Evolutionary conservation across 2,329 filamentous ascomycete genomes (phyloP), one percentile per base, ranked within the genome.

Genomic region (Teratosphaeriaceae sp.): DNA sequence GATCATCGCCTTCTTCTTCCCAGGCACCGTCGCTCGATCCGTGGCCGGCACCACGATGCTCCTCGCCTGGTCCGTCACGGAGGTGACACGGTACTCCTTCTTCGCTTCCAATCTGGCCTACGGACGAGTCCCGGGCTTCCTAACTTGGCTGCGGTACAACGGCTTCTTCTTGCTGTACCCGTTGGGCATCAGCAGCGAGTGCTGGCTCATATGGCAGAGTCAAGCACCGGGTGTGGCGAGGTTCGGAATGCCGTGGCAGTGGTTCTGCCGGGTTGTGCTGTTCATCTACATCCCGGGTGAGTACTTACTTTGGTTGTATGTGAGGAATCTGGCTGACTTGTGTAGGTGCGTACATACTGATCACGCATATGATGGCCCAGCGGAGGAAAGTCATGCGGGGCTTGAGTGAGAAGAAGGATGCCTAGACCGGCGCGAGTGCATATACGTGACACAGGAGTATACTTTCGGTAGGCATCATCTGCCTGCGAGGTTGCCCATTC

Each of bases 311-410:
- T 34, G 21, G 18, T 26, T 38, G 18, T 40, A 49, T 59, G 46
- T 35, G 15, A 18, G 61, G 43, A 20, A 13, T 12, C 2, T 18
- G 34, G 42, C 31, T 43, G 30, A 43, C 26, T 26, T 6, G 8
- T 31, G 45, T 47, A 84, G 87, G 70, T 59, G 78, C 85, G 3
- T 94, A 92, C 58, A 76, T 94, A 43, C 68, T 97, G 45, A 97
- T 92, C 63, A 88, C 85, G 18, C 85, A 98, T 67, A 97, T 98
- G 92, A 86, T 97, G 74, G 74, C 75, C 48, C 92, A 98, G 75
- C 76, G 90, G 55, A 75, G 79, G 53, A 94, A 88, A 75, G 79
- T 90, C 42, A 71, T 88, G 70, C 77, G 79, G 42, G 76, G 74
- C 12, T 23, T 41, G 41, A 39, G 23, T 3, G 37, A 21, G 24